Conservation (phyloP, 495 filamentous ascomycete genomes). For the Bombardia bombarda region DNA sequence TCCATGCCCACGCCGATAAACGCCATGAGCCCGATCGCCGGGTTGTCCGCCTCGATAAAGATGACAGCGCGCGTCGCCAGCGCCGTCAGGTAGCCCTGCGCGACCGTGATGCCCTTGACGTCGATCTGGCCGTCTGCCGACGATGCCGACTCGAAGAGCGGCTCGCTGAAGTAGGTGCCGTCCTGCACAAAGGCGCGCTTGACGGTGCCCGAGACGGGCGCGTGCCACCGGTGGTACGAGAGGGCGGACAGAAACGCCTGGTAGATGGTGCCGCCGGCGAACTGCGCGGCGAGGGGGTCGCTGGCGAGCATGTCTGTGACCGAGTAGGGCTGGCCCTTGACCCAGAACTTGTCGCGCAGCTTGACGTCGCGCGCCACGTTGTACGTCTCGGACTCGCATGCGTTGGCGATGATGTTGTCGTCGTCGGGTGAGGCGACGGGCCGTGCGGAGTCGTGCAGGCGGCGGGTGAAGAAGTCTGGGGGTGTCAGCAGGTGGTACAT, state of each 20-base stretch:
- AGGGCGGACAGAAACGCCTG: slow-evolving; percentile 58
- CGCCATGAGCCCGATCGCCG: slow-evolving; percentile 55
- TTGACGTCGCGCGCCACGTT: slow-evolving; percentile 31
- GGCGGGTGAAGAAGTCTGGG: slow-evolving; percentile 61
- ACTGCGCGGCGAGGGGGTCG: slow-evolving; percentile 40
- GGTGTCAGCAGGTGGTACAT: too few species aligned
- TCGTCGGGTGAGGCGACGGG: slow-evolving; percentile 50
- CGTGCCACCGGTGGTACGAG: slow-evolving; percentile 66
- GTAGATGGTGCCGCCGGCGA: slow-evolving; percentile 56
- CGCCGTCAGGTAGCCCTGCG: slow-evolving; percentile 53
- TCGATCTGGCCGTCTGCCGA: slow-evolving; percentile 26
- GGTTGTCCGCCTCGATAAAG: slow-evolving; percentile 61
- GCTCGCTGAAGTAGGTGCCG: slow-evolving; percentile 66
- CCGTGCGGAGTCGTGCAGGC: slow-evolving; percentile 44
- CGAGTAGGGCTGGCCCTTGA: slow-evolving; percentile 61
- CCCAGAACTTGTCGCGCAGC: slow-evolving; percentile 54
- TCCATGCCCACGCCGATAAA: slow-evolving; percentile 64
- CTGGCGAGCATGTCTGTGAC: slow-evolving; percentile 54
- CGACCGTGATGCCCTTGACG: slow-evolving; percentile 24
- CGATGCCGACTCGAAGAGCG: slow-evolving; percentile 42
- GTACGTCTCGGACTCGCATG: slow-evolving; percentile 57
- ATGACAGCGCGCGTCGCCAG: slow-evolving; percentile 55
- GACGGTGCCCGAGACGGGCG: slow-evolving; percentile 52
- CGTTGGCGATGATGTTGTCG: slow-evolving; percentile 51
- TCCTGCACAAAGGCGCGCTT: slow-evolving; percentile 45